phyloP scores from a whole-genome alignment of 2,329 filamentous ascomycete species.

The Pseudocercospora eumusae region DNA sequence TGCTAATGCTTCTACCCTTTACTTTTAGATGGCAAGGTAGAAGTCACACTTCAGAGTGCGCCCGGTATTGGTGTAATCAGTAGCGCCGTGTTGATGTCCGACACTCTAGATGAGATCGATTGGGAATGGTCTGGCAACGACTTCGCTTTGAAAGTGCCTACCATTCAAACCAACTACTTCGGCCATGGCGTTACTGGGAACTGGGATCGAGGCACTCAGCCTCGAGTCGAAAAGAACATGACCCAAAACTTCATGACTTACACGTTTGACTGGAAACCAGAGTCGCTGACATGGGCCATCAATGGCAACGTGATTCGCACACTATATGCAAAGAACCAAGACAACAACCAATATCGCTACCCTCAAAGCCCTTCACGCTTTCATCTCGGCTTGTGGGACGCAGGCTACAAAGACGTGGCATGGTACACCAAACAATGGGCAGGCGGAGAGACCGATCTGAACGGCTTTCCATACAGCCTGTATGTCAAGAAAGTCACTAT shows the following conservation, averaged over 20 bases:
- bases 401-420: conserved; percentile 15
- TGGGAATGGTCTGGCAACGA: conserved; percentile 48
- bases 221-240: conserved; percentile 38
- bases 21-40: conserved; percentile 31
- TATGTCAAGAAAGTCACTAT: conserved; percentile 19
- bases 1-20: too few species aligned
- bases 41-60: conserved; percentile 17
- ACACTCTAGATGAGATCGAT: conserved; percentile 56
- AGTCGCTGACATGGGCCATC: conserved; percentile 65
- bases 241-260: conserved; percentile 65
- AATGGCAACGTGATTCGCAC: conserved; percentile 53
- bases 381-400: conserved; percentile 25
- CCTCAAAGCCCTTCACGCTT: conserved; percentile 28
- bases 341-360: conserved; percentile 23
- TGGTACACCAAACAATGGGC: conserved; percentile 20
- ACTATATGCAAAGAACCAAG: conserved; percentile 33
- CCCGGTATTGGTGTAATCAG: conserved; percentile 22
- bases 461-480: conserved; percentile 20
- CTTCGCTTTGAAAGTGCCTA: conserved; percentile 17
- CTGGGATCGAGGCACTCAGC: conserved; percentile 50
- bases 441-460: conserved; percentile 20
- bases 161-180: conserved; percentile 56
- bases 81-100: conserved; percentile 22
- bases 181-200: conserved; percentile 57
- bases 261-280: conserved; percentile 68